Percentiles rank a stretch among this genome's conserved stretches.
Evolutionary conservation across 176 grass and related monocot genomes (phyloP).

Genomic region (Aegilops sharonensis): DNA sequence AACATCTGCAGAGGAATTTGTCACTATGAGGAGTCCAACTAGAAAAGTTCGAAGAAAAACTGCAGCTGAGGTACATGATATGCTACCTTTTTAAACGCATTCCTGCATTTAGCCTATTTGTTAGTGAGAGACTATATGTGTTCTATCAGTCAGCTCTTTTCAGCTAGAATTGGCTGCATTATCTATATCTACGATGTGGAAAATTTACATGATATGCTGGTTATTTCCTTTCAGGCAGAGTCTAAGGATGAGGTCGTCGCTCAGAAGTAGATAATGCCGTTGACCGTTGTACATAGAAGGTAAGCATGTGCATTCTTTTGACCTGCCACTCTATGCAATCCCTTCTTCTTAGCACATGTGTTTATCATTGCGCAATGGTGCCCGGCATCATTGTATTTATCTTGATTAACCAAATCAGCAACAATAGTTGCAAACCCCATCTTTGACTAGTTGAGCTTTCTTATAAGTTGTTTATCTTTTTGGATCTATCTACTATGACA

Average conservation of each 20-base stretch:
- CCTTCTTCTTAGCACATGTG: neutral
- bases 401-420: neutral
- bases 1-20: constrained; percentile 85
- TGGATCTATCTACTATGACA: neutral
- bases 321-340: neutral
- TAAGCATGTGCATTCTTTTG: constrained; percentile 27
- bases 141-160: neutral
- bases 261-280: constrained; percentile 23
- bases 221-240: constrained; percentile 48
- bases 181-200: constrained; percentile 1
- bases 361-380: neutral
- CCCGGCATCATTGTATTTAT: neutral
- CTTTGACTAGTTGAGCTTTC: neutral
- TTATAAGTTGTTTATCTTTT: neutral
- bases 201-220: neutral
- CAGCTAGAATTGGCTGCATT: neutral
- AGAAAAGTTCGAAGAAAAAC: constrained; percentile 59
- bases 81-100: neutral
- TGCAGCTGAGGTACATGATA: constrained; percentile 49
- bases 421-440: neutral
- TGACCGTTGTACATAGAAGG: constrained; percentile 32
- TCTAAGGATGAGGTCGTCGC: constrained; percentile 54
- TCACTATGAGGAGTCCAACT: constrained; percentile 82
- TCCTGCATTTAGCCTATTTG: neutral
- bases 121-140: neutral